phyloP scores from a whole-genome alignment of 805 yeast genomes.

The Kuraishia piskuri region DNA sequence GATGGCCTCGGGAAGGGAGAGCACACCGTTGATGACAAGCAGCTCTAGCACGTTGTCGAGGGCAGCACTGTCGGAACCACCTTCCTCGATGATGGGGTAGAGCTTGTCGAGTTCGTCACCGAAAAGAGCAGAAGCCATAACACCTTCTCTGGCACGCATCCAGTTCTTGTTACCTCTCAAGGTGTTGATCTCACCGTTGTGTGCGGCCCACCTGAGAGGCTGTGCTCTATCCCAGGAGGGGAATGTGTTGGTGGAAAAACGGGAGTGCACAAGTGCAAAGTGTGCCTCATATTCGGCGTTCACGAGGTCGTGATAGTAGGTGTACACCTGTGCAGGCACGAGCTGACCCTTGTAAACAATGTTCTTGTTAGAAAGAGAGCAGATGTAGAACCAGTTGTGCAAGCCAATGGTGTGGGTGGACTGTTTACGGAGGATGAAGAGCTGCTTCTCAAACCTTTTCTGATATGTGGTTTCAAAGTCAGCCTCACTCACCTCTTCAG shows the following conservation, averaged over 20 bases:
- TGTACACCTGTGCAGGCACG: slow-evolving; percentile 93
- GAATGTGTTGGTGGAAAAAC: slow-evolving; percentile 96
- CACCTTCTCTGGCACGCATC: slow-evolving; percentile 99
- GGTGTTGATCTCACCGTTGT: slow-evolving; percentile 97
- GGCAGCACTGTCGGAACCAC: slow-evolving; percentile 98
- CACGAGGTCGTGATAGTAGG: slow-evolving; percentile 86
- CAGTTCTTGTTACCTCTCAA: slow-evolving; percentile 96
- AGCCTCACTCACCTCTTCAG: slow-evolving; percentile 30
- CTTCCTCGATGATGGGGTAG: slow-evolving; percentile 95
- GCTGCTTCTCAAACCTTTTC: slow-evolving; percentile 68
- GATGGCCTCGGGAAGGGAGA: slow-evolving; percentile 92
- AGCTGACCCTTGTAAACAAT: slow-evolving; percentile 97
- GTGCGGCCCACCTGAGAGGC: slow-evolving; percentile 95
- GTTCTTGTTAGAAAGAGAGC: slow-evolving; percentile 81
- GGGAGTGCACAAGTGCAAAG: slow-evolving; percentile 92
- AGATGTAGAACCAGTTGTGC: slow-evolving; percentile 96
- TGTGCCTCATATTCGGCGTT: slow-evolving; percentile 92
- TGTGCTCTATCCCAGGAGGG: slow-evolving; percentile 99
- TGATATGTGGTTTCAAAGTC: slow-evolving; percentile 51
- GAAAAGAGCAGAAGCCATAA: slow-evolving; percentile 78
- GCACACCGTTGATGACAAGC: slow-evolving; percentile 82
- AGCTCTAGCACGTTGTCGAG: slow-evolving; percentile 92
- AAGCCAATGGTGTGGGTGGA: slow-evolving; percentile 86
- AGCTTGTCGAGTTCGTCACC: slow-evolving; percentile 87
- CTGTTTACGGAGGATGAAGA: slow-evolving; percentile 82